Evolutionary conservation across 306 rosid genomes (phyloP).

Genomic region (Begonia loranthoides): DNA sequence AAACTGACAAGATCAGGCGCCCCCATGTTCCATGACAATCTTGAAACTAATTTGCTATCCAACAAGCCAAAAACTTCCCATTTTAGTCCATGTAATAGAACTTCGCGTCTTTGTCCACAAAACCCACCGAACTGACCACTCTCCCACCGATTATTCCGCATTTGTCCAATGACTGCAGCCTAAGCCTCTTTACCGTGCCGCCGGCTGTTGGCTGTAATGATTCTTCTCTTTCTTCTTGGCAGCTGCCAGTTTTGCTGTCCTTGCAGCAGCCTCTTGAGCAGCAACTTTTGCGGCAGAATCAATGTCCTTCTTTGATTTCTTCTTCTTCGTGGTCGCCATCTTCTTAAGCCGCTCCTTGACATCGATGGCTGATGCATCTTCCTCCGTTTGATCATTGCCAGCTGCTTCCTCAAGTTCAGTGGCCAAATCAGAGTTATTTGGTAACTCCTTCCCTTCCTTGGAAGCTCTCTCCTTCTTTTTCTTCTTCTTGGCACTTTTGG

Average conservation of each 20-base stretch:
- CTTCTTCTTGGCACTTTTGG: slow-evolving; percentile 74
- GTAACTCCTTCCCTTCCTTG: slow-evolving; percentile 62
- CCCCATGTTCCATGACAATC: slow-evolving; percentile 22
- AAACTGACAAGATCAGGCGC: slow-evolving; percentile 19
- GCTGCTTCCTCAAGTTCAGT: slow-evolving; percentile 28
- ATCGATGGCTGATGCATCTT: slow-evolving; percentile 52
- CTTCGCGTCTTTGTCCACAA: slow-evolving; percentile 27
- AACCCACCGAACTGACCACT: slow-evolving; percentile 13
- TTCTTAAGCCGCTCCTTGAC: slow-evolving; percentile 83
- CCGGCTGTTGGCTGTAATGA: slow-evolving; percentile 90
- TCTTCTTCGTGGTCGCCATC: slow-evolving; percentile 58
- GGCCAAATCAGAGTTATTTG: slow-evolving; percentile 29
- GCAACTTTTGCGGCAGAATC: slow-evolving; percentile 82
- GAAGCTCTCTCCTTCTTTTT: slow-evolving; percentile 78
- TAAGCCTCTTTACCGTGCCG: slow-evolving; percentile 43
- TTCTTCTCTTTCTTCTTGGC: slow-evolving; percentile 92
- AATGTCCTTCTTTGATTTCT: slow-evolving; percentile 78
- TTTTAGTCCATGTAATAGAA: slow-evolving; percentile 29
- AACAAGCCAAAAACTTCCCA: slow-evolving; percentile 20
- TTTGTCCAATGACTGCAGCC: slow-evolving; percentile 34
- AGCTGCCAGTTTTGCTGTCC: slow-evolving; percentile 74
- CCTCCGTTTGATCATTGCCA: slow-evolving; percentile 36
- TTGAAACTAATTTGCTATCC: slow-evolving; percentile 24
- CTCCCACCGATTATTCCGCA: slow-evolving; percentile 38
- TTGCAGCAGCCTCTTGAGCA: slow-evolving; percentile 78